Evolutionary conservation across 805 yeast genomes (phyloP).

Genomic region (Metschnikowia gruessii): DNA sequence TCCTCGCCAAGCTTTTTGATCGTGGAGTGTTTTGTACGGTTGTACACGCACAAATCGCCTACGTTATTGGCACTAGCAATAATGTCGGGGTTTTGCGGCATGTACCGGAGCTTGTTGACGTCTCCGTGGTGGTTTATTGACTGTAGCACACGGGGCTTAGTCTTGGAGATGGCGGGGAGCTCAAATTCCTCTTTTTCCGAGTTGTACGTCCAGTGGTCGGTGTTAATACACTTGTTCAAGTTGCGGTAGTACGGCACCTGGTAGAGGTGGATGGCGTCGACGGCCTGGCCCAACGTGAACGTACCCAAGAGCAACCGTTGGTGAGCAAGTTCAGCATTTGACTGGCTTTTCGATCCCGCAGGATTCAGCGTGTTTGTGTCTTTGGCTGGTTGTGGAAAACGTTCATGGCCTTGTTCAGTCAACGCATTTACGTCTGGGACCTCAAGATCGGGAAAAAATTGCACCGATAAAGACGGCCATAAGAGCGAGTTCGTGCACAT

Average conservation of each 20-base stretch:
- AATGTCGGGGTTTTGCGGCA: slow-evolving; percentile 87
- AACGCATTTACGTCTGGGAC: neutral
- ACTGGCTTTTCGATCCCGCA: neutral
- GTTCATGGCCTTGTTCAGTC: neutral
- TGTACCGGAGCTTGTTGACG: slow-evolving; percentile 65
- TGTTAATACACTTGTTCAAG: slow-evolving; percentile 35
- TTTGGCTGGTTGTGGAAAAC: no score
- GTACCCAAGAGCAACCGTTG: slow-evolving; percentile 21
- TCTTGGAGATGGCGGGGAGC: slow-evolving; percentile 26
- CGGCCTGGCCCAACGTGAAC: slow-evolving; percentile 21
- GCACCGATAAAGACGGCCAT: slow-evolving; percentile 63
- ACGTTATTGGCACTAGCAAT: slow-evolving; percentile 66
- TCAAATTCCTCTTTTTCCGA: slow-evolving; percentile 42
- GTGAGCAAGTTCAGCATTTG: slow-evolving; percentile 11
- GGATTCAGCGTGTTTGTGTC: neutral
- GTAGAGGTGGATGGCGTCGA: slow-evolving; percentile 25
- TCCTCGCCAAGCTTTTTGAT: slow-evolving; percentile 29
- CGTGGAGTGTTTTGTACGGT: slow-evolving; percentile 72
- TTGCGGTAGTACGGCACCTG: slow-evolving; percentile 33
- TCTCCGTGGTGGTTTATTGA: slow-evolving; percentile 67
- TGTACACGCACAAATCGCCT: slow-evolving; percentile 68
- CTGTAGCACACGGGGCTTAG: slow-evolving; percentile 43
- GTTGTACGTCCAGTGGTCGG: slow-evolving; percentile 36
- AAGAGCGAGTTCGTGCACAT: slow-evolving; percentile 51
- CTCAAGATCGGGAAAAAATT: slow-evolving; percentile 58